Evolutionary conservation across 2,329 filamentous ascomycete genomes (phyloP), one percentile per base, ranked within the genome.

Genomic region (Gyromitra esculenta): DNA sequence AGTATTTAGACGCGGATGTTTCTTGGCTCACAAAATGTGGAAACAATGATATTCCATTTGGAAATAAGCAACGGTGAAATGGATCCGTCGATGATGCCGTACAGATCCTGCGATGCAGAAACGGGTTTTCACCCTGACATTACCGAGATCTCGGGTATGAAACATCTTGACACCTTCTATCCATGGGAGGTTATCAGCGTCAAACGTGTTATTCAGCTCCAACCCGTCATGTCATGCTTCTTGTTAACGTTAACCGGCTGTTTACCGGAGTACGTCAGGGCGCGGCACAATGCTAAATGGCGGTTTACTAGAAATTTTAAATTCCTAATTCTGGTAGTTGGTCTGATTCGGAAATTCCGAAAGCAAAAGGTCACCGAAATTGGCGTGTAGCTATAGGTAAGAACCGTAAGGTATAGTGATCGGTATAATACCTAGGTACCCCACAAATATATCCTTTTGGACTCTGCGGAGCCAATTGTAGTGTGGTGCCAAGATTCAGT

Each of bases 121-220:
- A 75, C 72, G 72, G 72, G 69, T 75, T 74, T 65, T 66, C 59
- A 63, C 59, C 52, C 57, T 71, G 72, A 71, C 67, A 75, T 75
- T 75, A 75, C 72, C 72, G 66, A 75, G 72, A 75, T 75, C 72
- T 75, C 57, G 59, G 66, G 59, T 65, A 56, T 75, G 72, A 75
- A 75, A 75, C 72, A 75, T 43, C 64, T 70, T 70, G 72, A 64
- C 72, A 75, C 65, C 65, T 52, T 52, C 64, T 59, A 75, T 59
- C 72, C 66, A 60, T 75, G 72, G 57, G 18, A 75, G 41, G 50
- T 70, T 75, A 70, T 71, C 65, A 50, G 65, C 66, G 8, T 35
- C 31, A 71, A 70, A 63, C 50, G 62, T 48, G 41, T 18, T 45
- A 21, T 69, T 56, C 31, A 65, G 59, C 67, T 48, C 43, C 50